Conservation (phyloP, 176 grass and related monocot genomes). For the Themeda triandra region DNA sequence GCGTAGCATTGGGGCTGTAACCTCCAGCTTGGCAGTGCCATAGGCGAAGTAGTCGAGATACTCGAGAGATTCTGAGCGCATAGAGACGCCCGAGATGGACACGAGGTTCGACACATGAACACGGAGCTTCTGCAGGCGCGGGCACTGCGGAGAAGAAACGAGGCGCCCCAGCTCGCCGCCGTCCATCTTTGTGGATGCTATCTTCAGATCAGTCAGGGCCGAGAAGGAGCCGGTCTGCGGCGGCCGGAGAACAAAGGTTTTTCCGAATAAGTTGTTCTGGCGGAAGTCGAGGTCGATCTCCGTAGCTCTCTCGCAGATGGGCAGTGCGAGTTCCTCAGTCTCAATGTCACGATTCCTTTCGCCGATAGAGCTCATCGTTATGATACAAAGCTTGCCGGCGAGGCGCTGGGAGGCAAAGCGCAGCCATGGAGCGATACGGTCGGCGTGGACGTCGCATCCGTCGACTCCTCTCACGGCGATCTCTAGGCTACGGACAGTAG, state of each 20-base stretch:
- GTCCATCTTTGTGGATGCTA: fast-evolving
- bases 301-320: background rate
- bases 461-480: background rate
- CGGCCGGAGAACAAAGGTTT: background rate
- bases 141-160: background rate
- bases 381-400: background rate
- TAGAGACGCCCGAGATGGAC: background rate
- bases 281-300: background rate
- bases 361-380: too few relatives aligned
- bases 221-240: background rate
- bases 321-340: background rate
- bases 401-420: background rate
- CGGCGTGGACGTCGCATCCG: background rate
- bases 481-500: background rate
- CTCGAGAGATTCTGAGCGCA: background rate
- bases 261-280: too few relatives aligned
- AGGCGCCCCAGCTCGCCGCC: background rate
- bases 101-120: fast-evolving
- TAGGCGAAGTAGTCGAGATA: too few relatives aligned
- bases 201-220: background rate
- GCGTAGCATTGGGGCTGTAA: background rate
- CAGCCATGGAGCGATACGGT: background rate
- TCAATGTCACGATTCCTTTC: too few relatives aligned
- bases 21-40: too few relatives aligned
- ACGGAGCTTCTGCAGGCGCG: background rate